A percentile compares a stretch with the other conserved stretches of the same genome.
Evolutionary conservation across 2,329 filamentous ascomycete genomes (phyloP).

Genomic region (Penicillium aurantiogriseum): DNA sequence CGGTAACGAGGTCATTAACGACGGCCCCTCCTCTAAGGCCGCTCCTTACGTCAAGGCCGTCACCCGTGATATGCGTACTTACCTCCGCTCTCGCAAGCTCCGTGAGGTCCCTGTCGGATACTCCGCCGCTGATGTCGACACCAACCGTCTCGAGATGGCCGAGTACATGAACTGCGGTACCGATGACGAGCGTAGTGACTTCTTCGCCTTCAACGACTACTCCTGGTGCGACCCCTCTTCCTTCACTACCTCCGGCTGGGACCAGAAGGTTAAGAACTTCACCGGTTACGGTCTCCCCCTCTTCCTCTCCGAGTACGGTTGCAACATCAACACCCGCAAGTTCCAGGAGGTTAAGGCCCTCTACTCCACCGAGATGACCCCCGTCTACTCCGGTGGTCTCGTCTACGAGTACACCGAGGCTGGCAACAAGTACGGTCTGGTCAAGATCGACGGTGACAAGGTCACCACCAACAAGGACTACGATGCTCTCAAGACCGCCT

Average conservation of each 20-base stretch:
- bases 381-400: conserved; percentile 90
- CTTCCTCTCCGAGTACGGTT: conserved; percentile 95
- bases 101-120: conserved; percentile 73
- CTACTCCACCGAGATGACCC: conserved; percentile 79
- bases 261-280: conserved; percentile 84
- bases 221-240: conserved; percentile 75
- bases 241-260: conserved; percentile 75
- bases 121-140: conserved; percentile 73
- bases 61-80: conserved; percentile 73
- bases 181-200: conserved; percentile 80
- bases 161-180: conserved; percentile 91
- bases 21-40: conserved; percentile 61
- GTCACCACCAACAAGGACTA: conserved; percentile 65
- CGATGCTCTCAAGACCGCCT: conserved; percentile 53
- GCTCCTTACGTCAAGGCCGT: conserved; percentile 76
- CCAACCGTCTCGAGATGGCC: conserved; percentile 83
- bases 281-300: conserved; percentile 82
- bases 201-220: conserved; percentile 86
- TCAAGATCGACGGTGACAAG: conserved; percentile 58
- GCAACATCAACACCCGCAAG: conserved; percentile 74
- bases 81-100: conserved; percentile 61
- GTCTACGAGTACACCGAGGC: conserved; percentile 96
- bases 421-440: conserved; percentile 76
- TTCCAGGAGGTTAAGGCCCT: conserved; percentile 78
- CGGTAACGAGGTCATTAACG: conserved; percentile 77